Evolutionary conservation across 2,329 filamentous ascomycete species (phyloP).

Genomic region (Apiospora hydei): DNA sequence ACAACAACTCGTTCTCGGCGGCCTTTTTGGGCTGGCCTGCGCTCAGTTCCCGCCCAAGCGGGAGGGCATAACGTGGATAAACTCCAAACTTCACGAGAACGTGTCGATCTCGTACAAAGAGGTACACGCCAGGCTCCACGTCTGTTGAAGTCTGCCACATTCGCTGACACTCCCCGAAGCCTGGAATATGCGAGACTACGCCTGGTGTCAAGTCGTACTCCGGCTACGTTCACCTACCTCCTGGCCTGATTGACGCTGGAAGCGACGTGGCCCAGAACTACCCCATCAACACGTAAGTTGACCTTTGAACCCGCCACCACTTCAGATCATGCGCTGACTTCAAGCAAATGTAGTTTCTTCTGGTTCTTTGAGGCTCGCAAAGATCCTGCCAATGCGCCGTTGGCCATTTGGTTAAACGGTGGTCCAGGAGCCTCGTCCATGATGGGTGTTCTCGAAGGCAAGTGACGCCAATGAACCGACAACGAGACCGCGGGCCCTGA

Average conservation of each 20-base stretch:
- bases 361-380: conserved; percentile 47
- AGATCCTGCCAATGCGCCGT: conserved; percentile 40
- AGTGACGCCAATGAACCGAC: background rate
- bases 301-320: too few relatives aligned
- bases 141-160: too few relatives aligned
- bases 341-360: conserved; percentile 35
- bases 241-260: conserved; percentile 45
- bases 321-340: background rate
- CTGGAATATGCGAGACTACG: conserved; percentile 61
- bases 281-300: conserved; percentile 54
- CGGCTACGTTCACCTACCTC: conserved; percentile 64
- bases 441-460: conserved; percentile 41
- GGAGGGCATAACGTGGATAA: conserved; percentile 53
- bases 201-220: conserved; percentile 67
- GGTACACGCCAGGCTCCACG: conserved; percentile 25
- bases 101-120: conserved; percentile 68
- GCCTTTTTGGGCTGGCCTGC: conserved; percentile 29
- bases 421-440: conserved; percentile 66
- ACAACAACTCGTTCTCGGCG: conserved; percentile 8
- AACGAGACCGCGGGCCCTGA: background rate
- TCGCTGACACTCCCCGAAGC: conserved; percentile 43
- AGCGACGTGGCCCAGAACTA: conserved; percentile 55
- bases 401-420: conserved; percentile 66
- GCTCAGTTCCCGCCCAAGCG: conserved; percentile 41
- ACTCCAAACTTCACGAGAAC: conserved; percentile 63